Conservation (phyloP, 306 rosid genomes). For the Vigna angularis region DNA sequence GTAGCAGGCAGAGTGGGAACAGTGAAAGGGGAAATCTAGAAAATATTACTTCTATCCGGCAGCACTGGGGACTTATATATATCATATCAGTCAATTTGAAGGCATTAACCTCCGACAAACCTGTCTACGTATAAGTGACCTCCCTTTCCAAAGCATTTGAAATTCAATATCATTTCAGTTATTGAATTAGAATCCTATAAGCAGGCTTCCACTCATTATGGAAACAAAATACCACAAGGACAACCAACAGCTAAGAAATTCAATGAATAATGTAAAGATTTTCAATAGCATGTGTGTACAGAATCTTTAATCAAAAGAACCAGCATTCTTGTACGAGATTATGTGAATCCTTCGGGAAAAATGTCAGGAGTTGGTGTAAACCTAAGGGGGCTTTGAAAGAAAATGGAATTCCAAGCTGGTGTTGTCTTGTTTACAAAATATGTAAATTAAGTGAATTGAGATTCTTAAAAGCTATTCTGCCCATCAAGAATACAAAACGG, state of each 20-base stretch:
- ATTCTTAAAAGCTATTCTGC: constrained; percentile 28
- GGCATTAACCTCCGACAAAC: constrained; percentile 20
- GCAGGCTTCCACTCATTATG: constrained; percentile 27
- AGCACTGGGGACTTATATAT: background rate
- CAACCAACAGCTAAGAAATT: background rate
- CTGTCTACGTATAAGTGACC: constrained; percentile 10
- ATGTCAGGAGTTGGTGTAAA: constrained; percentile 11
- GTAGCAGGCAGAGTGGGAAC: constrained; percentile 21
- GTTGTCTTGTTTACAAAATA: constrained; percentile 21
- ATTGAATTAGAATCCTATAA: constrained; percentile 6
- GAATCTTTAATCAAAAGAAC: constrained; percentile 21
- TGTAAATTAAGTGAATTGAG: constrained; percentile 16
- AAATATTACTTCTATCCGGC: constrained; percentile 11
- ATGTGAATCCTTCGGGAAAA: constrained; percentile 13
- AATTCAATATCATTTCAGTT: constrained; percentile 20
- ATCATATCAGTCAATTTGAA: constrained; percentile 38
- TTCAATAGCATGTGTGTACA: constrained; percentile 29
- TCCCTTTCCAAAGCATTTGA: constrained; percentile 26
- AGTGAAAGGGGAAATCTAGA: background rate
- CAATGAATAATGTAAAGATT: background rate
- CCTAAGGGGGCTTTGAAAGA: constrained; percentile 1
- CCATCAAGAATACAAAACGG: constrained; percentile 16
- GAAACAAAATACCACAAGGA: constrained; percentile 19
- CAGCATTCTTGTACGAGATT: constrained; percentile 19
- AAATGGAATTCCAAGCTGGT: background rate